Evolutionary conservation across 2,329 filamentous ascomycete genomes (phyloP), one percentile per base, ranked within the genome.

Genomic region (Fusarium vanettenii): DNA sequence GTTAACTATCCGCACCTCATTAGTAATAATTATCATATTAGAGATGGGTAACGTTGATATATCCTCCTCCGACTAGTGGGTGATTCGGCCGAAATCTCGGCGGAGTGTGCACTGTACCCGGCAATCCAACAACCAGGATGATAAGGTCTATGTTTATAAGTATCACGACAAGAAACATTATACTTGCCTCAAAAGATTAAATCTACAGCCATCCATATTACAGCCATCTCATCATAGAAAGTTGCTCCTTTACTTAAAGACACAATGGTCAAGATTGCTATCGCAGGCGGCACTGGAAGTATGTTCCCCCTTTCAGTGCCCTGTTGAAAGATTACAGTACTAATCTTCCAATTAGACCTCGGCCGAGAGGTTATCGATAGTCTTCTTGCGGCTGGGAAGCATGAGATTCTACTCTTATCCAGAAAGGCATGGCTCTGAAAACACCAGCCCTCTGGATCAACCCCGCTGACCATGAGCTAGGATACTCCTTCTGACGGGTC

Each of bases 291-390:
- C 18, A 74, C 78, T 10, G 76, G 74, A 13, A 45, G 75, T 73
- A 61, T 6, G 65, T 14, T 33, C 5, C 14, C 16, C 18, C 41
- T 7, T 16, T 8, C 8, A 33, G 39, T 33, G 8, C 29, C 35
- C 7, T 16, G 16, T 3, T n/a, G 43, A 27, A 14, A 20, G 11
- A 13, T 2, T 18, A 16, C 37, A 16, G 6, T 5, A 11, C 37
- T 41, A n/a, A 41, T 5, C 3, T n/a, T 10, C 1, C 1, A 4
- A 41, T 6, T 13, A 90, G 88, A 88, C 66, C 85, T 91, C 63
- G 86, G 85, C 8, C 83, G 80, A 41, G 88, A 89, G 76, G 76
- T 90, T n/a, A 81, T 90, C 27, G 87, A 89, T 70, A 82, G 80
- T 5, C 81, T 89, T 1, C 72, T 87, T 13, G 84, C 84, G 8